Evolutionary conservation across 2,329 filamentous ascomycete species (phyloP).

Genomic region (Xenoacremonium recifei): DNA sequence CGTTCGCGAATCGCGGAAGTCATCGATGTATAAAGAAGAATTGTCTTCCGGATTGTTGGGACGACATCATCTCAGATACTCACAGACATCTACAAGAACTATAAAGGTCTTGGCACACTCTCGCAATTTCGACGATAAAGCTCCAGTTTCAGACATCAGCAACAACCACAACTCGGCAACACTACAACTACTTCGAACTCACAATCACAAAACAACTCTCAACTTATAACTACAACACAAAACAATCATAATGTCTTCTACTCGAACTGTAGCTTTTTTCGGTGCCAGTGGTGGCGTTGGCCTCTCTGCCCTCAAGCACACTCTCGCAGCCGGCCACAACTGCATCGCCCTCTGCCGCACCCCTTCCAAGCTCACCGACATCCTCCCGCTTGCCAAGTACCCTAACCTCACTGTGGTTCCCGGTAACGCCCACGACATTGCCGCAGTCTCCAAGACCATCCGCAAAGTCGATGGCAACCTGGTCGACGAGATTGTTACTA

Average conservation of each 20-base stretch:
- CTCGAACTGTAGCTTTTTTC: conserved; percentile 48
- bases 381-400: conserved; percentile 28
- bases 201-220: too few relatives aligned
- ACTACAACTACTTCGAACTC: too few relatives aligned
- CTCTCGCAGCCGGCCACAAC: conserved; percentile 43
- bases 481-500: conserved; percentile 46
- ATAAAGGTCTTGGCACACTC: too few relatives aligned
- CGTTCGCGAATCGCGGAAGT: too few relatives aligned
- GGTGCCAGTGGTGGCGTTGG: conserved; percentile 52
- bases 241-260: conserved; percentile 16
- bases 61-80: too few relatives aligned
- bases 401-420: conserved; percentile 42
- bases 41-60: too few relatives aligned
- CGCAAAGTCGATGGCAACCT: conserved; percentile 26
- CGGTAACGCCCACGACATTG: conserved; percentile 47
- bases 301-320: conserved; percentile 43
- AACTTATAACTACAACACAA: too few relatives aligned
- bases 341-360: conserved; percentile 51
- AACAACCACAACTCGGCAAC: too few relatives aligned
- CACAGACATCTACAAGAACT: too few relatives aligned
- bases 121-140: too few relatives aligned
- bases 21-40: too few relatives aligned
- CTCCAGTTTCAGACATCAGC: too few relatives aligned
- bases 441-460: conserved; percentile 37
- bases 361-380: conserved; percentile 44